Conservation (phyloP, 352 stramenopile genomes). For the Aphanomyces euteiches region DNA sequence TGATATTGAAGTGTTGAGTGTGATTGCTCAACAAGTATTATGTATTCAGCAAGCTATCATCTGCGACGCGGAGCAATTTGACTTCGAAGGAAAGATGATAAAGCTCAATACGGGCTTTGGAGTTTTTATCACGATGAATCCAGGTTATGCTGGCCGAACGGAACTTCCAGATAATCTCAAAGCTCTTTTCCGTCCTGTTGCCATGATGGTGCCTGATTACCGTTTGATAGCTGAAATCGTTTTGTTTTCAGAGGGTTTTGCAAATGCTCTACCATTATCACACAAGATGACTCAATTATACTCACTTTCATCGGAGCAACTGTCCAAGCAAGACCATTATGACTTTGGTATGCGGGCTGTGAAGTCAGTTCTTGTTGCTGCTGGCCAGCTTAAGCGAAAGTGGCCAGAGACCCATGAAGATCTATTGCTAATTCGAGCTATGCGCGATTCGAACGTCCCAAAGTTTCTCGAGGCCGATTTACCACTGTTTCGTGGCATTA, state of each 20-base stretch:
- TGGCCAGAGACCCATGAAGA: conserved; percentile 93
- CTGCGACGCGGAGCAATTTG: conserved; percentile 82
- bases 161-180: conserved; percentile 94
- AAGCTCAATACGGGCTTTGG: conserved; percentile 88
- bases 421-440: conserved; percentile 92
- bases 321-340: conserved; percentile 94
- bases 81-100: conserved; percentile 93
- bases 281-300: conserved; percentile 95
- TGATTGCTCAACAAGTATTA: conserved; percentile 95
- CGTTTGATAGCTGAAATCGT: conserved; percentile 93
- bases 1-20: conserved; percentile 93
- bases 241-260: conserved; percentile 92
- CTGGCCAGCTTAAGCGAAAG: conserved; percentile 91
- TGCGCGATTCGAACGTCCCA: conserved; percentile 94
- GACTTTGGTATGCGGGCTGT: conserved; percentile 93
- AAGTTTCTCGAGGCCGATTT: conserved; percentile 95
- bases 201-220: conserved; percentile 95
- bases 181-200: conserved; percentile 89
- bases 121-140: conserved; percentile 96
- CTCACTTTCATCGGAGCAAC: conserved; percentile 88
- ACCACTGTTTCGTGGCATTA: conserved; percentile 91
- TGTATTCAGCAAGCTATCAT: conserved; percentile 94
- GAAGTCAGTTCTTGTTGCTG: conserved; percentile 92
- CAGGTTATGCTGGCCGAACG: conserved; percentile 89
- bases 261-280: conserved; percentile 87